These are phyloP conservation scores for Scolecobasidium constrictum DNA, from an alignment of 2,329 filamentous ascomycete species.

Conservation along the genomic window DNA sequence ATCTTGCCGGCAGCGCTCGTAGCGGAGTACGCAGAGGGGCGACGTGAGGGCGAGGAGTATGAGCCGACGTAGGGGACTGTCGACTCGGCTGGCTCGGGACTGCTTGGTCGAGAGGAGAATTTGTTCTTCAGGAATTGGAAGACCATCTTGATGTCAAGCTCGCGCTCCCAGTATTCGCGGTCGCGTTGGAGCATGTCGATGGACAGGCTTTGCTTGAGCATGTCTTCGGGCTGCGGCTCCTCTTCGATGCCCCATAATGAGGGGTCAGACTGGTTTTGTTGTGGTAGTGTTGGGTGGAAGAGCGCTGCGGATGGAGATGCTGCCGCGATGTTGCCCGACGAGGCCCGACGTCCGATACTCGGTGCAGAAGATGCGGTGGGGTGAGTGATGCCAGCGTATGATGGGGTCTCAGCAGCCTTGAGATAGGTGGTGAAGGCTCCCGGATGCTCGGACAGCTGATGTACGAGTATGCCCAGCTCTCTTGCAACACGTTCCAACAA, in stretches of 20 bases:
- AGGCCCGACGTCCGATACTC: background rate
- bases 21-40: conserved; percentile 1
- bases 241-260: conserved; percentile 59
- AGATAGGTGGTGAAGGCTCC: conserved; percentile 80
- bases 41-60: conserved; percentile 2
- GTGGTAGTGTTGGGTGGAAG: conserved; percentile 14
- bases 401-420: conserved; percentile 45
- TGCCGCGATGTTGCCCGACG: conserved; percentile 13
- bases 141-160: conserved; percentile 82
- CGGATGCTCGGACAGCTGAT: conserved; percentile 75
- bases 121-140: conserved; percentile 77
- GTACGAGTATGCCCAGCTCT: conserved; percentile 75
- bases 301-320: conserved; percentile 16
- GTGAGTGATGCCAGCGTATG: conserved; percentile 59
- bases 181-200: conserved; percentile 35
- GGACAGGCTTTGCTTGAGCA: conserved; percentile 32
- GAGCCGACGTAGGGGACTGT: conserved; percentile 2
- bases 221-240: conserved; percentile 30
- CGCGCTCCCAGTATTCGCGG: conserved; percentile 82
- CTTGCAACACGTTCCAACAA: conserved; percentile 75
- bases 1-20: conserved; percentile 26
- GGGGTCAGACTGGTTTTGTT: conserved; percentile 30
- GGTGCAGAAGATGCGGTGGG: conserved; percentile 30
- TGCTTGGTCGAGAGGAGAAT: conserved; percentile 45
- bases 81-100: conserved; percentile 17